These are phyloP conservation scores for Schizophyllum amplum DNA, from an alignment of 1,284 basidiomycete species.

Conservation along the genomic window DNA sequence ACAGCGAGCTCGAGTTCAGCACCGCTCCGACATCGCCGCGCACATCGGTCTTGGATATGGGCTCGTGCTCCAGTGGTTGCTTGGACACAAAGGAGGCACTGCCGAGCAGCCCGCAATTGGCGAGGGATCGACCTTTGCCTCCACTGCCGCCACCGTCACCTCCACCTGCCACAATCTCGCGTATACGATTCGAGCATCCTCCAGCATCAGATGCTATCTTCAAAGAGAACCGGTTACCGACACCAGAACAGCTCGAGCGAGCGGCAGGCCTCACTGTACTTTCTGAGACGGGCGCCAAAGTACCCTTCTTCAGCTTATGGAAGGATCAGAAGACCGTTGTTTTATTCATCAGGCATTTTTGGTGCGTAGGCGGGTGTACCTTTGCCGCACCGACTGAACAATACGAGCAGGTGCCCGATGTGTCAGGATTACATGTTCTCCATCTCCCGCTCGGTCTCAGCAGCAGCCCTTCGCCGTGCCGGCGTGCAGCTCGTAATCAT, in stretches of 20 bases:
- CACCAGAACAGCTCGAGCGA: conserved; percentile 34
- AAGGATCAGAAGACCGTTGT: conserved; percentile 54
- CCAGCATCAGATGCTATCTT: conserved; percentile 1
- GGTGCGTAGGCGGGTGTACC: conserved; percentile 18
- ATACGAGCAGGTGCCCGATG: conserved; percentile 36
- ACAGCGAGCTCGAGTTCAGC: background rate
- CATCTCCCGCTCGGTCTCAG: conserved; percentile 25
- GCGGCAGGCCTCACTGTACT: conserved; percentile 49
- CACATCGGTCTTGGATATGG: background rate
- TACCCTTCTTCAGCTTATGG: conserved; percentile 61
- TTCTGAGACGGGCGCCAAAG: conserved; percentile 49
- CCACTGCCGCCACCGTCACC: background rate
- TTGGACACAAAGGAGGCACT: no score
- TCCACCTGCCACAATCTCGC: background rate
- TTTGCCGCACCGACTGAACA: background rate
- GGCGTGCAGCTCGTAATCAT: conserved; percentile 55
- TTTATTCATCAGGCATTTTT: conserved; percentile 54
- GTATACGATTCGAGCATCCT: background rate
- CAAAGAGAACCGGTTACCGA: conserved; percentile 8
- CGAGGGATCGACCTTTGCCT: background rate
- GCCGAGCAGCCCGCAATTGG: no score
- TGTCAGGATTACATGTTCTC: conserved; percentile 73
- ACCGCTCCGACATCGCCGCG: background rate
- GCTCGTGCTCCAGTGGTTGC: background rate
- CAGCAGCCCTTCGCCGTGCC: conserved; percentile 39